Conservation (phyloP, 2,329 filamentous ascomycete genomes). For the Aspergillus candidus region DNA sequence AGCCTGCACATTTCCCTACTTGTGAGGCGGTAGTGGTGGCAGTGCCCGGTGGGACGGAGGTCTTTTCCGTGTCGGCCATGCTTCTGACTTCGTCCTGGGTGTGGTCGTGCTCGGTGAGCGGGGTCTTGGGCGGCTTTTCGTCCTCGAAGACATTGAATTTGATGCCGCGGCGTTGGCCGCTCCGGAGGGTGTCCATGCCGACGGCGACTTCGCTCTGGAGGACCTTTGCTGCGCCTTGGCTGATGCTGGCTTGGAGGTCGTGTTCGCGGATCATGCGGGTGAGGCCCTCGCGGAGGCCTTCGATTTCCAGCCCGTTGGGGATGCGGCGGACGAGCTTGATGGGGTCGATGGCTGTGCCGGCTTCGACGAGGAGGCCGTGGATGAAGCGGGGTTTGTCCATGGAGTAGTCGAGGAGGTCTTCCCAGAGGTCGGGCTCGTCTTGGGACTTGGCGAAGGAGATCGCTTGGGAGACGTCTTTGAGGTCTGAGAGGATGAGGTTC, state of each 20-base stretch:
- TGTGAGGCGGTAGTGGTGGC: slow-evolving; percentile 4
- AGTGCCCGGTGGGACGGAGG: slow-evolving; percentile 5
- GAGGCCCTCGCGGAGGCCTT: slow-evolving; percentile 80
- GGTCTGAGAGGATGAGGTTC: slow-evolving; percentile 87
- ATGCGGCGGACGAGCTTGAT: slow-evolving; percentile 86
- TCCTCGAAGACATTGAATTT: slow-evolving; percentile 68
- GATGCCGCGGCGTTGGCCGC: slow-evolving; percentile 75
- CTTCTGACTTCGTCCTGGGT: slow-evolving; percentile 6
- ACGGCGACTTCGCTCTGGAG: slow-evolving; percentile 78
- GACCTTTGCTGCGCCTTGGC: slow-evolving; percentile 79
- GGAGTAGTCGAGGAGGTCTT: slow-evolving; percentile 86
- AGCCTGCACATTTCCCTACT: slow-evolving; percentile 34
- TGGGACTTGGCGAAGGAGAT: slow-evolving; percentile 94
- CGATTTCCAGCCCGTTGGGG: slow-evolving; percentile 86
- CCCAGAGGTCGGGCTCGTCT: slow-evolving; percentile 87
- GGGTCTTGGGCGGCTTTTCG: slow-evolving; percentile 3
- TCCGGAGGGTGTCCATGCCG: slow-evolving; percentile 73
- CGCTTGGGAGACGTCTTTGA: slow-evolving; percentile 83
- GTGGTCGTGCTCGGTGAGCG: background rate
- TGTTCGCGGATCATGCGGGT: slow-evolving; percentile 91
- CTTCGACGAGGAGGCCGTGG: slow-evolving; percentile 81
- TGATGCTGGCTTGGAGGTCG: slow-evolving; percentile 90
- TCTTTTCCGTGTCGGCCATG: slow-evolving; percentile 13
- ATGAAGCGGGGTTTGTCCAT: slow-evolving; percentile 99
- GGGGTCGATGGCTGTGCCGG: slow-evolving; percentile 88